Evolutionary conservation across 331 rosid species (phyloP).

Genomic region (Phaseolus coccineus): DNA sequence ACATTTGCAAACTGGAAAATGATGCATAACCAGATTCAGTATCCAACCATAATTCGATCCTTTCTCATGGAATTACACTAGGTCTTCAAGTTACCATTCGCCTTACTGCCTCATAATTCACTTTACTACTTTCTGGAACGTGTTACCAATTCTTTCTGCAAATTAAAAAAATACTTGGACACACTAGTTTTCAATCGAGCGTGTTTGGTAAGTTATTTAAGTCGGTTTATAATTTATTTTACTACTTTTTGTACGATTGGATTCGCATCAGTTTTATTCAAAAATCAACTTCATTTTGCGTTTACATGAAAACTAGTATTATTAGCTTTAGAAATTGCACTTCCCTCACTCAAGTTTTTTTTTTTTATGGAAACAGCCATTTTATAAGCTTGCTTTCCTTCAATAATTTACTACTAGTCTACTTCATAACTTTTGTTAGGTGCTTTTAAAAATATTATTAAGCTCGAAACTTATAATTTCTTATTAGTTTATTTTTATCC

Average conservation of each 20-base stretch:
- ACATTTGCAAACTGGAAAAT: slow-evolving; percentile 28
- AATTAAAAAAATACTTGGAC: not conserved
- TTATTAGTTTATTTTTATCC: not conserved
- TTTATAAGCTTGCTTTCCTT: not conserved
- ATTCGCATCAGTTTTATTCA: too few relatives aligned
- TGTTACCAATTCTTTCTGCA: not conserved
- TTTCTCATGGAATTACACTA: not conserved
- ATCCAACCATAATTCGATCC: slow-evolving; percentile 20
- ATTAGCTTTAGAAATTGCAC: too few relatives aligned
- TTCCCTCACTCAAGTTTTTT: too few relatives aligned
- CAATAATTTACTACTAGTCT: not conserved
- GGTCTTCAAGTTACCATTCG: not conserved
- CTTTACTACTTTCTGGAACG: not conserved
- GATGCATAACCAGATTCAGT: not conserved
- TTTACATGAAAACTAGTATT: too few relatives aligned
- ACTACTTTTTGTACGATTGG: not conserved
- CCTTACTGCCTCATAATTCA: not conserved
- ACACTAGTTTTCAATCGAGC: not conserved
- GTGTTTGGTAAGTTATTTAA: not conserved
- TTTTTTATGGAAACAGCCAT: too few relatives aligned
- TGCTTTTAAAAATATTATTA: not conserved
- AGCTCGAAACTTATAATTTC: not conserved
- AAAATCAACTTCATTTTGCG: not conserved
- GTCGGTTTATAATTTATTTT: not conserved
- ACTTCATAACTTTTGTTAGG: not conserved